Evolutionary conservation across 2,329 filamentous ascomycete species (phyloP).

Genomic region (Aaosphaeria pasadenensis): DNA sequence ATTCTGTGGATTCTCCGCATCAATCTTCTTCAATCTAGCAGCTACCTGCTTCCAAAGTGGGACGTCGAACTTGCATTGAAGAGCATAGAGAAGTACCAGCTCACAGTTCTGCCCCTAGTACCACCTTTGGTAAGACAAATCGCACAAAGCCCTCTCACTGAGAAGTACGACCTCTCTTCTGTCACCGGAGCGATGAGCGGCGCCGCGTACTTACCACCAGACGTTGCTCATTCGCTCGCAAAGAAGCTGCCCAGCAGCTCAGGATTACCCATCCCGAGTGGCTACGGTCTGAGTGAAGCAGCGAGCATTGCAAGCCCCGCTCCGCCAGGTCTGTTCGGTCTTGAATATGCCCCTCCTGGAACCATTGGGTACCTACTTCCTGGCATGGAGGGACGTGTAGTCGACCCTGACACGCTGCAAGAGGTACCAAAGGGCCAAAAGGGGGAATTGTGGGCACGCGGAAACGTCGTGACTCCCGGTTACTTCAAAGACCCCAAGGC

Average conservation of each 20-base stretch:
- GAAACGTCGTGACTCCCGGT: constrained; percentile 26
- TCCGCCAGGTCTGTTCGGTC: constrained; percentile 22
- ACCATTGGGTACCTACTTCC: constrained; percentile 27
- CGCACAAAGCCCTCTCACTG: constrained; percentile 21
- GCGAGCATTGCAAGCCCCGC: constrained; percentile 23
- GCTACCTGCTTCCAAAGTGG: constrained; percentile 25
- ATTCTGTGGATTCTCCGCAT: constrained; percentile 28
- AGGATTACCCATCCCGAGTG: constrained; percentile 18
- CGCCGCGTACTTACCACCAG: constrained; percentile 26
- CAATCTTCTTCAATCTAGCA: constrained; percentile 20
- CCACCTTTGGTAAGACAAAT: constrained; percentile 27
- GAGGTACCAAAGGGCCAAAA: constrained; percentile 21
- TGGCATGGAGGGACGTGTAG: constrained; percentile 25
- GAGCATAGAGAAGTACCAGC: constrained; percentile 23
- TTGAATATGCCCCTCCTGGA: constrained; percentile 15
- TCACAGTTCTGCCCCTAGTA: constrained; percentile 23
- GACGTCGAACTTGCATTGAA: constrained; percentile 21
- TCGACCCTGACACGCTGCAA: constrained; percentile 21
- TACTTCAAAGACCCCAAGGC: constrained; percentile 28
- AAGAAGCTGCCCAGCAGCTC: constrained; percentile 24
- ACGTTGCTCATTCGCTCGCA: constrained; percentile 25
- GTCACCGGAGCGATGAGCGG: constrained; percentile 20
- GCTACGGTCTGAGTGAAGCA: constrained; percentile 28
- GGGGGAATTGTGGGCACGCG: constrained; percentile 26
- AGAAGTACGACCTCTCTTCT: constrained; percentile 24